Evolutionary conservation across 768 basidiomycete species (phyloP).

Genomic region (Termitomyces sp.): DNA sequence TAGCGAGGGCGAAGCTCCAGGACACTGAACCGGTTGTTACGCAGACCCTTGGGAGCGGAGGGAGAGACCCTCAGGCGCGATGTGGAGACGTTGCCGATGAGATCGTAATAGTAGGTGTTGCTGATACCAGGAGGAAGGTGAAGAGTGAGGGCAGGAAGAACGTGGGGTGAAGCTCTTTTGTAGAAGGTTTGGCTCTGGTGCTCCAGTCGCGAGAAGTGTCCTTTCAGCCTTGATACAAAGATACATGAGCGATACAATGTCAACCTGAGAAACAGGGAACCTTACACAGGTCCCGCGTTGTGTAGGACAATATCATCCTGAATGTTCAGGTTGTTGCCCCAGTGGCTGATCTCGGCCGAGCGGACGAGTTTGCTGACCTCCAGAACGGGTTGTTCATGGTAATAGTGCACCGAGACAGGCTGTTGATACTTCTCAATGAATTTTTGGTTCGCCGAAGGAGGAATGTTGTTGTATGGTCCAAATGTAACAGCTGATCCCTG

Average conservation of each 20-base stretch:
- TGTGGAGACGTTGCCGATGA: conserved; percentile 95
- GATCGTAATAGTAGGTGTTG: conserved; percentile 86
- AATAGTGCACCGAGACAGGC: conserved; percentile 73
- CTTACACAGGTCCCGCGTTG: conserved; percentile 90
- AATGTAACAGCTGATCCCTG: conserved; percentile 83
- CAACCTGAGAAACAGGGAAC: conserved; percentile 15
- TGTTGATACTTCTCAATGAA: conserved; percentile 67
- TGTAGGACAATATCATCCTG: conserved; percentile 84
- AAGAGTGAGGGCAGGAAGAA: conserved; percentile 70
- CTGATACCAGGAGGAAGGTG: conserved; percentile 82
- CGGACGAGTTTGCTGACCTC: conserved; percentile 74
- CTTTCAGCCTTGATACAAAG: conserved; percentile 68
- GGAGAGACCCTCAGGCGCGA: conserved; percentile 76
- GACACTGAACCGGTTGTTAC: conserved; percentile 54
- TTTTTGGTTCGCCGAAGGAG: conserved; percentile 51
- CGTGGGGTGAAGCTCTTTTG: conserved; percentile 63
- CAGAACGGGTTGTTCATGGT: conserved; percentile 77
- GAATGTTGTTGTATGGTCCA: conserved; percentile 82
- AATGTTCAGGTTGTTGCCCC: conserved; percentile 93
- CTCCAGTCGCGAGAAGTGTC: conserved; percentile 90
- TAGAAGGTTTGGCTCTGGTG: conserved; percentile 78
- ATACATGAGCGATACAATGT: neutral
- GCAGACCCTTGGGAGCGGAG: conserved; percentile 56
- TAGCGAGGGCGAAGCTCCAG: conserved; percentile 89
- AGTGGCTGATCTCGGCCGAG: conserved; percentile 90